phyloP scores from a whole-genome alignment of 306 rosid species.

The Quercus dentata region DNA sequence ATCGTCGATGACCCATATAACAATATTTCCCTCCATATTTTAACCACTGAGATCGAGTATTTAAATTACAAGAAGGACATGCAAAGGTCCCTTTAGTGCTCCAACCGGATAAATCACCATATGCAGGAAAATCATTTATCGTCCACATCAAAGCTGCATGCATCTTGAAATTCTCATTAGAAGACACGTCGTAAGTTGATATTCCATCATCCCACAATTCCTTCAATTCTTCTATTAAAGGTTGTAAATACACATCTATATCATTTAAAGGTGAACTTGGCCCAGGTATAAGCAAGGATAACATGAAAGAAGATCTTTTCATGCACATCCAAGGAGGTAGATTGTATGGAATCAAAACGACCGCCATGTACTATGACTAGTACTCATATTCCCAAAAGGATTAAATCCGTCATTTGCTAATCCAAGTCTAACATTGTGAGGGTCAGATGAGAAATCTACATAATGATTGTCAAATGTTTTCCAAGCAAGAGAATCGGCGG shows the following conservation, averaged over 20 bases:
- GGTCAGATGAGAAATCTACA: background rate
- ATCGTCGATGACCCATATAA: background rate
- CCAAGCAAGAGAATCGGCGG: background rate
- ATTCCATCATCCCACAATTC: background rate
- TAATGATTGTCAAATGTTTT: background rate
- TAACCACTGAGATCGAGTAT: background rate
- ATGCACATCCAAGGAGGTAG: background rate
- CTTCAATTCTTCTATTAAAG: background rate
- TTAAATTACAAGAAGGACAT: background rate
- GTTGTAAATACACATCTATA: background rate
- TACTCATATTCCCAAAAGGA: background rate
- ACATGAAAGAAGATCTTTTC: background rate
- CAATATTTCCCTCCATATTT: background rate
- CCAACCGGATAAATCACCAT: background rate
- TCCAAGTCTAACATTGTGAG: background rate
- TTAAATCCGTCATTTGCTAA: background rate
- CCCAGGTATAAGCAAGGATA: background rate
- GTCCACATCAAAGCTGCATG: background rate
- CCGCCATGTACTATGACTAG: background rate
- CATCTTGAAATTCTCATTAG: background rate
- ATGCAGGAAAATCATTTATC: background rate
- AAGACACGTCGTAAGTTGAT: background rate
- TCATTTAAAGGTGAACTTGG: background rate
- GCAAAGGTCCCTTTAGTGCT: background rate
- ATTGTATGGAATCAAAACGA: background rate